phyloP scores from a whole-genome alignment of 257 asterid species.

The Jacaranda copaia region DNA sequence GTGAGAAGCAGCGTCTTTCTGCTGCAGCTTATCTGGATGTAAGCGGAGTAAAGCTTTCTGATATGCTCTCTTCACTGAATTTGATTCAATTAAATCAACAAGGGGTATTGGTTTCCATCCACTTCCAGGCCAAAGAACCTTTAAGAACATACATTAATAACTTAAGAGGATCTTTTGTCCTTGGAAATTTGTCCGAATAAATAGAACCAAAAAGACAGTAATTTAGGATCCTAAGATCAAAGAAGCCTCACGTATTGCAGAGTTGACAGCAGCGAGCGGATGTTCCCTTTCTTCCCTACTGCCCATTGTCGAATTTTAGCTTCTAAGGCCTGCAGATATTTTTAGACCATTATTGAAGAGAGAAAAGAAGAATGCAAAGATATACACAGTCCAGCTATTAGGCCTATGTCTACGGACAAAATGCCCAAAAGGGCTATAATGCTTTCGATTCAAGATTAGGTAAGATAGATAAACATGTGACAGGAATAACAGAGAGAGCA shows the following conservation, averaged over 20 bases:
- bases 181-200: neutral
- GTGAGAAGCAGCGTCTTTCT: slow-evolving; percentile 66
- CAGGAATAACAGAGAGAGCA: neutral
- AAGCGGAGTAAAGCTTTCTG: slow-evolving; percentile 72
- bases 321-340: slow-evolving; percentile 49
- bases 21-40: slow-evolving; percentile 87
- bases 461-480: neutral
- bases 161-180: too few species aligned
- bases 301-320: slow-evolving; percentile 68
- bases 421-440: neutral
- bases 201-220: neutral
- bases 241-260: slow-evolving; percentile 54
- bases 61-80: slow-evolving; percentile 66
- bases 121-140: slow-evolving; percentile 73
- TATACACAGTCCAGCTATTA: neutral
- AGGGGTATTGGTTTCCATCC: slow-evolving; percentile 73
- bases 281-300: slow-evolving; percentile 57
- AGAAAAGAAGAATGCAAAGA: too few species aligned
- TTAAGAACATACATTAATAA: neutral
- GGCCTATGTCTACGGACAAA: neutral
- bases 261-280: slow-evolving; percentile 18
- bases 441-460: neutral
- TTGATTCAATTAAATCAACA: slow-evolving; percentile 65
- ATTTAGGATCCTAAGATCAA: neutral
- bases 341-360: neutral